Conservation (phyloP, 177 flowering plant genomes). For the Tripterygium wilfordii region DNA sequence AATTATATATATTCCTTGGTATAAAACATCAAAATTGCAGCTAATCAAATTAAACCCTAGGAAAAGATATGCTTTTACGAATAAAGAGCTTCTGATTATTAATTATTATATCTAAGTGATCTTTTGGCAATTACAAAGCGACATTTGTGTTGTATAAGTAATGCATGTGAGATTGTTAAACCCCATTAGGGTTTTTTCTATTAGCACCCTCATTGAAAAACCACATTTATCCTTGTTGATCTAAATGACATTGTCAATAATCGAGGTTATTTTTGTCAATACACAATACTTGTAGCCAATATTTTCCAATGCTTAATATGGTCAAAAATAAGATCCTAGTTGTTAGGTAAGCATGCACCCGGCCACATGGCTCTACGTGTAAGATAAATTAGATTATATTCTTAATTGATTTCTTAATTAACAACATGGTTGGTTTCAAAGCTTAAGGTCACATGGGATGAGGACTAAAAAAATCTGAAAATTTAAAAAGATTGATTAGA, state of each 20-base stretch:
- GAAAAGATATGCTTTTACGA: slow-evolving; percentile 2
- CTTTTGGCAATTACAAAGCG: slow-evolving; percentile 3
- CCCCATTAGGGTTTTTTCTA: slow-evolving; percentile 9
- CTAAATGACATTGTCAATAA: not conserved
- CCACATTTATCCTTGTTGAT: too few relatives aligned
- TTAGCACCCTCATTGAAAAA: too few relatives aligned
- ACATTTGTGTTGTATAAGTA: not conserved
- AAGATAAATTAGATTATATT: too few relatives aligned
- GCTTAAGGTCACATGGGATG: slow-evolving; percentile 31
- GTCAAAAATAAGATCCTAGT: not conserved
- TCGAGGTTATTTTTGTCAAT: not conserved
- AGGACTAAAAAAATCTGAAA: slow-evolving; percentile 6
- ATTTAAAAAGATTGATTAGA: slow-evolving; percentile 28
- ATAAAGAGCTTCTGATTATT: slow-evolving; percentile 2
- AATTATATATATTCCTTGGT: too few relatives aligned
- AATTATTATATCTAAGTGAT: slow-evolving; percentile 6
- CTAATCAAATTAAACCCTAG: slow-evolving; percentile 15
- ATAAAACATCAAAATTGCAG: too few relatives aligned
- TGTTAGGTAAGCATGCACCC: slow-evolving; percentile 4
- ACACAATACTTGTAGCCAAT: too few relatives aligned
- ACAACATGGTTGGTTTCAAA: slow-evolving; percentile 18
- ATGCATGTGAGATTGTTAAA: slow-evolving; percentile 15
- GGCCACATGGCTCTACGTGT: slow-evolving; percentile 10
- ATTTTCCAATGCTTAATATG: too few relatives aligned
- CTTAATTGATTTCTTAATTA: too few relatives aligned